Evolutionary conservation across 805 yeast genomes (phyloP).

Genomic region (Candida jianshihensis): DNA sequence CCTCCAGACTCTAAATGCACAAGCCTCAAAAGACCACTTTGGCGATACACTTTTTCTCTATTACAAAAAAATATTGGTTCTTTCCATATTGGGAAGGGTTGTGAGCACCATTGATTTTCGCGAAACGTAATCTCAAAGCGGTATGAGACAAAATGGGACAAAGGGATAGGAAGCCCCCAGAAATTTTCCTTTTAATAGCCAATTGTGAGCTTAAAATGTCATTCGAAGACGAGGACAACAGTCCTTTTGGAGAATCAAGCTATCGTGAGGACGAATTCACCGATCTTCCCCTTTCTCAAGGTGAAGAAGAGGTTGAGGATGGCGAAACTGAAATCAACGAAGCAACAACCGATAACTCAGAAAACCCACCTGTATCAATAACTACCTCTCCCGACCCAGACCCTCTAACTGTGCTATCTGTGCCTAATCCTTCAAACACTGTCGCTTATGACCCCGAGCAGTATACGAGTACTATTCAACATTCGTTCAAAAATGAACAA

Average conservation of each 20-base stretch:
- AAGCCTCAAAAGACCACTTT: neutral
- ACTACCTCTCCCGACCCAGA: slow-evolving; percentile 1
- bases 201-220: slow-evolving; percentile 8
- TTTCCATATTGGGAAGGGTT: too few relatives aligned
- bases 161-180: neutral
- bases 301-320: slow-evolving; percentile 12
- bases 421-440: slow-evolving; percentile 12
- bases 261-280: slow-evolving; percentile 19
- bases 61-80: too few relatives aligned
- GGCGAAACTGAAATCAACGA: neutral
- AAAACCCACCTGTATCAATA: neutral
- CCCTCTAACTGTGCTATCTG: neutral
- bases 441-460: slow-evolving; percentile 24
- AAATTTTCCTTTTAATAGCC: neutral
- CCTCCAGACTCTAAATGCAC: too few relatives aligned
- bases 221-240: slow-evolving; percentile 21
- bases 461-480: slow-evolving; percentile 15
- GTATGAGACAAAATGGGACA: neutral
- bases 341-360: slow-evolving; percentile 8
- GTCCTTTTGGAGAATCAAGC: slow-evolving; percentile 15
- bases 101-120: too few relatives aligned
- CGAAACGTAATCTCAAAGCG: too few relatives aligned
- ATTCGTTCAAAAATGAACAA: slow-evolving; percentile 12
- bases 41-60: too few relatives aligned
- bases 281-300: slow-evolving; percentile 18